phyloP scores from a whole-genome alignment of 306 rosid species.

The Canavalia gladiata region DNA sequence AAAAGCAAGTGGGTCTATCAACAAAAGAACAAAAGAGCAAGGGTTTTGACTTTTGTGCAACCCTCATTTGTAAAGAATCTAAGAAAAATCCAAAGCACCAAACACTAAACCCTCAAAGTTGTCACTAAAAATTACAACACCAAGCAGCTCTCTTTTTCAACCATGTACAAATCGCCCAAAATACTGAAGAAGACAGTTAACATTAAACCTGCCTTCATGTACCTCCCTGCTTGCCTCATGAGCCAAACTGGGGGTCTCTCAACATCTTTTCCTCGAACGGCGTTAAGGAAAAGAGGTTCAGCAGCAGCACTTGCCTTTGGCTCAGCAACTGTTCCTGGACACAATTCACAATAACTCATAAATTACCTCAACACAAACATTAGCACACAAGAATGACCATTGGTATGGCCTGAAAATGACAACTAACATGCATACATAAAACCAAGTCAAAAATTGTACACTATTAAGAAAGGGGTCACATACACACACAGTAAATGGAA shows the following conservation, averaged over 20 bases:
- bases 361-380: neutral
- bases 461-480: too few species aligned
- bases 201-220: slow-evolving; percentile 93
- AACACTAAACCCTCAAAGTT: too few species aligned
- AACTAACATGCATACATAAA: too few species aligned
- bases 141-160: neutral
- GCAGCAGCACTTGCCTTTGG: slow-evolving; percentile 60
- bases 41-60: too few species aligned
- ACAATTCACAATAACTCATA: slow-evolving; percentile 37
- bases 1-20: neutral
- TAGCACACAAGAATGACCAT: too few species aligned
- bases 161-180: too few species aligned
- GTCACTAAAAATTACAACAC: neutral
- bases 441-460: too few species aligned
- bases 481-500: too few species aligned
- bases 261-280: slow-evolving; percentile 62
- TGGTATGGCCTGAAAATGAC: too few species aligned
- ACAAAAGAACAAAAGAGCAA: neutral
- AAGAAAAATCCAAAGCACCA: too few species aligned
- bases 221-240: slow-evolving; percentile 99
- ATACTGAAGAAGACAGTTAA: too few species aligned
- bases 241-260: slow-evolving; percentile 99
- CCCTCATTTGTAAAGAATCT: too few species aligned
- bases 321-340: slow-evolving; percentile 77
- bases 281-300: slow-evolving; percentile 84